phyloP scores from a whole-genome alignment of 768 basidiomycete genomes.

The Boletus patriciae region DNA sequence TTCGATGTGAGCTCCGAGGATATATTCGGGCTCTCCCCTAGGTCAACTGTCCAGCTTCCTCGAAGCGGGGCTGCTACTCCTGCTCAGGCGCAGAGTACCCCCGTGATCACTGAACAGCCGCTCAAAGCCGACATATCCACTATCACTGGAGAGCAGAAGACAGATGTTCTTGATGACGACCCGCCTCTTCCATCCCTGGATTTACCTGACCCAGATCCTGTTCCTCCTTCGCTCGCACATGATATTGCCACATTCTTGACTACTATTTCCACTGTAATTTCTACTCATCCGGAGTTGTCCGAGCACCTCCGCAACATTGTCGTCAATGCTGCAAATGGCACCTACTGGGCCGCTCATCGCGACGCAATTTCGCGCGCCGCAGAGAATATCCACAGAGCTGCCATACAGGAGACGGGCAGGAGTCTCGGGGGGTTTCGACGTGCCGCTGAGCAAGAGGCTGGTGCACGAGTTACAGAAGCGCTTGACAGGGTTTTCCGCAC shows the following conservation, averaged over 20 bases:
- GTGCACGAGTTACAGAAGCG: slow-evolving; percentile 60
- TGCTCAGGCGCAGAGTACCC: slow-evolving; percentile 42
- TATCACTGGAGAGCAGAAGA: slow-evolving; percentile 10
- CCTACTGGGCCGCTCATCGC: slow-evolving; percentile 69
- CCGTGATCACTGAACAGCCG: slow-evolving; percentile 32
- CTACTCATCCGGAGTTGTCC: slow-evolving; percentile 69
- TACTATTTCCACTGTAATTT: slow-evolving; percentile 53
- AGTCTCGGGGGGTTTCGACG: slow-evolving; percentile 48
- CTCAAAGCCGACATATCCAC: slow-evolving; percentile 15
- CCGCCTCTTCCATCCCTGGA: slow-evolving; percentile 53
- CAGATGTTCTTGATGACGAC: slow-evolving; percentile 35
- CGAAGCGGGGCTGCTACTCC: slow-evolving; percentile 28
- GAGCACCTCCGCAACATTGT: slow-evolving; percentile 65
- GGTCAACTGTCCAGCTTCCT: slow-evolving; percentile 16
- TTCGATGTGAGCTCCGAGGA: slow-evolving; percentile 39
- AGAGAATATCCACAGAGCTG: slow-evolving; percentile 49
- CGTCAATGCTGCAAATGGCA: slow-evolving; percentile 58
- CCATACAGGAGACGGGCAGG: slow-evolving; percentile 38
- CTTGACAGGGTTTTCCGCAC: slow-evolving; percentile 58
- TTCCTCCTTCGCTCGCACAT: slow-evolving; percentile 51
- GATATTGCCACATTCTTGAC: slow-evolving; percentile 66
- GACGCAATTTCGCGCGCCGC: slow-evolving; percentile 58
- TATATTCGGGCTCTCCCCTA: slow-evolving; percentile 21
- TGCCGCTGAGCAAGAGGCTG: slow-evolving; percentile 63
- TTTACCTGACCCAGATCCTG: slow-evolving; percentile 22